Base-by-base conservation (phyloP, 495 filamentous ascomycete species). In the Xylaria palmicola region DNA sequence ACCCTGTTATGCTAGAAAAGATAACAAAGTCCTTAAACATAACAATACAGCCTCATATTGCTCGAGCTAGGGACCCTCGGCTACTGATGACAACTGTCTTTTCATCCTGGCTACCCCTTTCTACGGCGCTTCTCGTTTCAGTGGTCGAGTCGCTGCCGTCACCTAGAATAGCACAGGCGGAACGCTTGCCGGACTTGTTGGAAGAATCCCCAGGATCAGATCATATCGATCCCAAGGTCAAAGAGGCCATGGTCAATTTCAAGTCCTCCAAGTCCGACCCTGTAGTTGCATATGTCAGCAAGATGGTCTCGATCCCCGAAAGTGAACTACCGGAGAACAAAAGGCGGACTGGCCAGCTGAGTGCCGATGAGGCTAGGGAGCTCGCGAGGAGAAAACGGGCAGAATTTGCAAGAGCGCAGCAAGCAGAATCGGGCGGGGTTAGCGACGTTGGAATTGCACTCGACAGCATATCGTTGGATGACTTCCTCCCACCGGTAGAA, bases 281-380 rank as follows among this genome's bases (percentile, higher is more conserved):
- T 2, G 86, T 95, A 3, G 90, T 98, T 6, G 94, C 92, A 9
- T 99, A 95, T 65, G 91, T 99, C 41, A 97, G 93, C 74, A 99
- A 99, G 74, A 96, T 99, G 93, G 90, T 97, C 20, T 92, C 94
- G 1, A 85, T 98, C 17, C 92, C 91, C 1, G 90, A 93, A 67
- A 97, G 90, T 67, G 92, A 98, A 62, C 81, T 99, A 17, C 86
- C 87, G 1, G 81, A 91, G 52, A 91, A 93, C 62, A 93, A 87
- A 68, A 84, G 89, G 27, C 84, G 88, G 62, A 76, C 79, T 29
- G 88, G 88, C 0, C 80, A 84, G 29, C 82, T 99, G 66, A 93
- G 85, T 53, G 87, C 90, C 0, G 95, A 94, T 41, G 95, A 97
- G 73, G 96, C 95, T 10, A 78, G 90, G 59, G 92, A 97, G 62